Evolutionary conservation across 768 basidiomycete genomes (phyloP).

Genomic region (Omphalotus guepiniiformis): DNA sequence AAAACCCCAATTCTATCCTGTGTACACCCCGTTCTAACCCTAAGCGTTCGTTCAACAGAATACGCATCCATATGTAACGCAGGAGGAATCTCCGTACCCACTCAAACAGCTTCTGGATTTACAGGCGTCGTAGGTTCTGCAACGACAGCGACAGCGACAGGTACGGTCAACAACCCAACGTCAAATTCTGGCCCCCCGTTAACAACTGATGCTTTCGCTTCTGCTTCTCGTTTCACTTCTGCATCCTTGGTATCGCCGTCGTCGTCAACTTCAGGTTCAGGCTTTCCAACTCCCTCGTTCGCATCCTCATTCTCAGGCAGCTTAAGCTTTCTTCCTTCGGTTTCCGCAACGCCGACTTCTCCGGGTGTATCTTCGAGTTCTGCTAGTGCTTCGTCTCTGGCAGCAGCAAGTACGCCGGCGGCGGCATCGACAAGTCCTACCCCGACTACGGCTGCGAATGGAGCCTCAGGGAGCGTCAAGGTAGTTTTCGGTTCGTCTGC

Average conservation of each 20-base stretch:
- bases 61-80: slow-evolving; percentile 2
- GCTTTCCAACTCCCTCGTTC: not conserved
- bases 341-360: not conserved
- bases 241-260: not conserved
- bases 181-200: not conserved
- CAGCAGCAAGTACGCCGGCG: not conserved
- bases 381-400: not conserved
- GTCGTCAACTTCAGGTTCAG: not conserved
- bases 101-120: slow-evolving; percentile 9
- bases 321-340: not conserved
- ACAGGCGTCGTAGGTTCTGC: slow-evolving; percentile 2
- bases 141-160: not conserved
- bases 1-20: not conserved
- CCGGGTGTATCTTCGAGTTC: no score
- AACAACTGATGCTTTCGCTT: not conserved
- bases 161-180: not conserved
- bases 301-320: not conserved
- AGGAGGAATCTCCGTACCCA: not conserved
- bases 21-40: not conserved
- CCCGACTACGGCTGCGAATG: not conserved
- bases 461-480: no score
- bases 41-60: not conserved
- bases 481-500: no score
- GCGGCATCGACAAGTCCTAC: not conserved
- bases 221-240: not conserved